Percentiles rank a stretch among this genome's conserved stretches.
Evolutionary conservation across 2,329 filamentous ascomycete genomes (phyloP).

Genomic region (Geosmithia morbida): DNA sequence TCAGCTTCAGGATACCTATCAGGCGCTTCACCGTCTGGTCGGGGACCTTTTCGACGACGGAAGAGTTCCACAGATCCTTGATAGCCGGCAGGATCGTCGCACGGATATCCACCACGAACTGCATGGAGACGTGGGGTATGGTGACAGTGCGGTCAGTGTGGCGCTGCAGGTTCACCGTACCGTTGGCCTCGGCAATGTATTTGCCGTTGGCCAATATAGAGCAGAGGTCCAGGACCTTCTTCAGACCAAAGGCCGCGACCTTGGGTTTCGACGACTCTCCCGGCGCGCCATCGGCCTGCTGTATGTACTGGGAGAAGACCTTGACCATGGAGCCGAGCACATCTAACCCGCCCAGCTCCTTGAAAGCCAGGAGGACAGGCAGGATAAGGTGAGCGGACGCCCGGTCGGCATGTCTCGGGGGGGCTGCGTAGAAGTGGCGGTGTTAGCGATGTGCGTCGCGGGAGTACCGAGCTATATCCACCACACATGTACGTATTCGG

Average conservation of each 20-base stretch:
- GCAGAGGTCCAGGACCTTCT: conserved; percentile 76
- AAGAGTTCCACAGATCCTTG: conserved; percentile 70
- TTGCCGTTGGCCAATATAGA: conserved; percentile 62
- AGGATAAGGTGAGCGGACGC: conserved; percentile 45
- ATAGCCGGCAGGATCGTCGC: conserved; percentile 66
- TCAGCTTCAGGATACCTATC: conserved; percentile 68
- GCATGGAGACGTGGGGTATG: conserved; percentile 36
- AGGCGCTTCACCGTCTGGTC: conserved; percentile 64
- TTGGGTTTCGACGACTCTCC: conserved; percentile 31
- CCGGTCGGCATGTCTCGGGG: conserved; percentile 31
- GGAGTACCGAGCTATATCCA: conserved; percentile 3
- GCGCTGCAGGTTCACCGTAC: conserved; percentile 31
- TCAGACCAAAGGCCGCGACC: conserved; percentile 46
- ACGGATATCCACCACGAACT: conserved; percentile 78
- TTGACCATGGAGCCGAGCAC: conserved; percentile 59
- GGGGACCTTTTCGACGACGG: conserved; percentile 67
- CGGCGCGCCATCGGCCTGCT: conserved; percentile 15
- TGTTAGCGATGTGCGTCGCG: neutral
- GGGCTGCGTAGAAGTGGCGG: conserved; percentile 10
- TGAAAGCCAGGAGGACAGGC: conserved; percentile 75
- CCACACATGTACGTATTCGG: too few species aligned
- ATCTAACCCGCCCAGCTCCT: conserved; percentile 62
- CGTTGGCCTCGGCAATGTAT: conserved; percentile 62
- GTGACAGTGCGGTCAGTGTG: conserved; percentile 25
- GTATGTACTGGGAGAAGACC: conserved; percentile 35